phyloP scores from a whole-genome alignment of 495 filamentous ascomycete genomes.

The Jackrogersella minutella region DNA sequence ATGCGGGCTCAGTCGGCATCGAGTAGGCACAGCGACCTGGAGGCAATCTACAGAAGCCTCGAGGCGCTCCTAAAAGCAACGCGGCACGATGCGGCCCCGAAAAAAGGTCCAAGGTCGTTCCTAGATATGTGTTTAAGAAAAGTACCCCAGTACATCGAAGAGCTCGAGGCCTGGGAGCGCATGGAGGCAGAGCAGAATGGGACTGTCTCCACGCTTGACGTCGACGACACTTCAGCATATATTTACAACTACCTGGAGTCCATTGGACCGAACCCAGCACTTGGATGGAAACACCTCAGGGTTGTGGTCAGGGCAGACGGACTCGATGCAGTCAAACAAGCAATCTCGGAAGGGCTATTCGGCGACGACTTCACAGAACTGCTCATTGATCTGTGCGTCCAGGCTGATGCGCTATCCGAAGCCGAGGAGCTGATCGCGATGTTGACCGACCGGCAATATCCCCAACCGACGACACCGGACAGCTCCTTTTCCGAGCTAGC shows the following conservation, averaged over 20 bases:
- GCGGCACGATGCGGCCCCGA: conserved; percentile 28
- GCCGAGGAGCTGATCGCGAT: conserved; percentile 50
- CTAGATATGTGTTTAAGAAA: conserved; percentile 70
- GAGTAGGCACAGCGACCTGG: conserved; percentile 33
- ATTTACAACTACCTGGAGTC: conserved; percentile 75
- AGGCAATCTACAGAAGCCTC: conserved; percentile 57
- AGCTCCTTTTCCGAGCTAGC: conserved; percentile 37
- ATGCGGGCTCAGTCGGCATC: conserved; percentile 24
- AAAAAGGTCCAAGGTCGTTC: conserved; percentile 62
- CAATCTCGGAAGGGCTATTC: conserved; percentile 40
- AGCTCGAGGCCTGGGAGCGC: conserved; percentile 63
- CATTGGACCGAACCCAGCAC: conserved; percentile 56
- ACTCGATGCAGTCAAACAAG: conserved; percentile 60
- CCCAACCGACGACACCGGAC: conserved; percentile 45
- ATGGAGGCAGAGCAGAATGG: conserved; percentile 61
- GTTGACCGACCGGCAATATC: conserved; percentile 46
- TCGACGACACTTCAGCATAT: conserved; percentile 50
- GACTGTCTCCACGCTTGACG: conserved; percentile 49
- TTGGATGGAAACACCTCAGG: conserved; percentile 71
- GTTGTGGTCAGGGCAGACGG: conserved; percentile 73
- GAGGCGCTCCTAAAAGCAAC: conserved; percentile 60
- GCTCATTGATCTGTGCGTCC: conserved; percentile 54
- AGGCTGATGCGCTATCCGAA: conserved; percentile 49
- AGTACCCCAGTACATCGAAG: conserved; percentile 68
- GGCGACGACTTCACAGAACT: conserved; percentile 48